Evolutionary conservation across 2,329 filamentous ascomycete genomes (phyloP).

Genomic region (Camptophora hylomeconis): DNA sequence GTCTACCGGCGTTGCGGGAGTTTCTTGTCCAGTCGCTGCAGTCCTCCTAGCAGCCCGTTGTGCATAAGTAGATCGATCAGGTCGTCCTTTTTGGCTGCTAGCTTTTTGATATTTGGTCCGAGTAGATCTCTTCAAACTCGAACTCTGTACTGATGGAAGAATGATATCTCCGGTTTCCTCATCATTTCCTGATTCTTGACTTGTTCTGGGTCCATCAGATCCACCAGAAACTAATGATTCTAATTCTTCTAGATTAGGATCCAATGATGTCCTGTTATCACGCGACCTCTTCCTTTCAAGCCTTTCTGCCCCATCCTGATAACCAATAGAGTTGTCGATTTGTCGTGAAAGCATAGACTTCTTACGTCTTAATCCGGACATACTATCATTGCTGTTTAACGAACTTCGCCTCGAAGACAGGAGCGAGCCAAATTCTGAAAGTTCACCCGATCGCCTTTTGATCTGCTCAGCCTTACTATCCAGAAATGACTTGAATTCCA

Average conservation of each 20-base stretch:
- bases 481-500: conserved; percentile 92
- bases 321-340: conserved; percentile 63
- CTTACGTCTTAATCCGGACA: conserved; percentile 58
- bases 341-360: conserved; percentile 93
- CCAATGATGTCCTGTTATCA: conserved; percentile 38
- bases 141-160: conserved; percentile 59
- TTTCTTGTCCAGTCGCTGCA: conserved; percentile 19
- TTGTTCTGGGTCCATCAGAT: conserved; percentile 34
- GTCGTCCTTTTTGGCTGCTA: conserved; percentile 35
- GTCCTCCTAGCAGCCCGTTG: conserved; percentile 50
- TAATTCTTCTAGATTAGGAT: conserved; percentile 55
- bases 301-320: conserved; percentile 71
- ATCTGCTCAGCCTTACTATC: conserved; percentile 89
- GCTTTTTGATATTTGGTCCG: conserved; percentile 73
- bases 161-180: conserved; percentile 58
- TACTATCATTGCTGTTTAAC: conserved; percentile 21
- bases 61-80: conserved; percentile 61
- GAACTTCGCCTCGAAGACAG: conserved; percentile 13
- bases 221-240: conserved; percentile 74
- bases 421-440: conserved; percentile 39
- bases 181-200: conserved; percentile 44
- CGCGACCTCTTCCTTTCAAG: conserved; percentile 61
- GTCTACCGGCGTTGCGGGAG: conserved; percentile 9
- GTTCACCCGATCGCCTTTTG: conserved; percentile 66
- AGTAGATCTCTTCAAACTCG: conserved; percentile 76